Base-by-base conservation (phyloP, 495 filamentous ascomycete genomes). In the Xylaria longipes region DNA sequence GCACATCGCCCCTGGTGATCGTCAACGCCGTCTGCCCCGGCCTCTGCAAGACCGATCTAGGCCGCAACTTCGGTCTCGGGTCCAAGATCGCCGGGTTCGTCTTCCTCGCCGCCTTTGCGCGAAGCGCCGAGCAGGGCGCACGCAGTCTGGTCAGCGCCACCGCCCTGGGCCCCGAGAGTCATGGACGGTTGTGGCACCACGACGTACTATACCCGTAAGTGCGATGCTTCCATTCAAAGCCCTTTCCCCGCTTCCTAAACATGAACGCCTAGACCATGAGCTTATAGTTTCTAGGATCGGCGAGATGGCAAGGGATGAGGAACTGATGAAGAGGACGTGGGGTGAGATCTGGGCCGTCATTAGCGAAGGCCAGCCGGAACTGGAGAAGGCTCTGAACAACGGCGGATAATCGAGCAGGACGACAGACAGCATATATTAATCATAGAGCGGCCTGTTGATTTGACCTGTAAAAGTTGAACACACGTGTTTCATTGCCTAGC, bases 101-200 rank as follows among this genome's bases (percentile, higher is more conserved):
- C 84, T 22, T 71, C 79, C 50, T 79, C 80, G 46, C 79, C 74
- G 64, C 54, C 87, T 5, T 82, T 75, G 85, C 82, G 8, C 80
- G 86, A 2, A 84, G 81, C 2, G 75, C 83, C 0, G 87, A 89
- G 70, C 80, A 85, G 52, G 87, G 87, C 2, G 82, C 82, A 61
- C 80, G 87, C 25, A 82, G 82, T 17, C 68, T 89, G 27, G 85
- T 88, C n/a, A 86, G 84, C 65, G 86, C 82, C 1, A 84, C 84
- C 3, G 75, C 80, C 29, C 78, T 86, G 62, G 87, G 85, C 0
- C 69, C 71, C 1, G 86, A 88, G 65, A 84, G 84, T 31, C 83
- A 87, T 68, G 87, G 87, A 0, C 81, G 73, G 72, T 84, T 84
- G 68, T 89, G 86, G 87, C 76, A 79, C 31, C 71, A 81, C 52